Evolutionary conservation across 805 yeast species (phyloP).

Genomic region (Wickerhamomyces kurtzmanii): DNA sequence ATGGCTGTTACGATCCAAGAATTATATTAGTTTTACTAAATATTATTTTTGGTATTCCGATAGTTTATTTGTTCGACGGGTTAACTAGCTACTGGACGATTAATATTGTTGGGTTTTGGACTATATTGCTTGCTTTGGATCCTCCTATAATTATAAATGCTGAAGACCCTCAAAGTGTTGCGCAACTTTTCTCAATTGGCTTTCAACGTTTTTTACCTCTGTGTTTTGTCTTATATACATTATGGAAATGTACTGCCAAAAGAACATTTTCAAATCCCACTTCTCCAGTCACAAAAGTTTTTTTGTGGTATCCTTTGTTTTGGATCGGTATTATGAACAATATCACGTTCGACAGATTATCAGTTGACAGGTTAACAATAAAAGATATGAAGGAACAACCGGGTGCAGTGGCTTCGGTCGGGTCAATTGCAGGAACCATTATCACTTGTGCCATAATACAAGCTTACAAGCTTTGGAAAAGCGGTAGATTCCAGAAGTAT

Average conservation of each 20-base stretch:
- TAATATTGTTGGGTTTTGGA: slow-evolving; percentile 71
- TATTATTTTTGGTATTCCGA: slow-evolving; percentile 50
- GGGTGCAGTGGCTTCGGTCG: slow-evolving; percentile 63
- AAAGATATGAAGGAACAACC: slow-evolving; percentile 66
- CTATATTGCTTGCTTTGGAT: slow-evolving; percentile 63
- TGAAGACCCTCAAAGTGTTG: slow-evolving; percentile 38
- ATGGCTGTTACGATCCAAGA: slow-evolving; percentile 67
- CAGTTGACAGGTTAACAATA: slow-evolving; percentile 74
- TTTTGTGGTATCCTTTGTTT: slow-evolving; percentile 65
- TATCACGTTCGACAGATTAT: slow-evolving; percentile 79
- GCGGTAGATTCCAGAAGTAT: slow-evolving; percentile 58
- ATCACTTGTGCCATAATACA: slow-evolving; percentile 56
- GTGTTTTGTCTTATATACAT: slow-evolving; percentile 56
- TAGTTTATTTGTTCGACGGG: slow-evolving; percentile 40
- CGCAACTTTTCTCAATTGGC: slow-evolving; percentile 59
- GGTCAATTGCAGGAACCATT: slow-evolving; percentile 36
- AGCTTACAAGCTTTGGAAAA: slow-evolving; percentile 70
- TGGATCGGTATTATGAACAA: slow-evolving; percentile 84
- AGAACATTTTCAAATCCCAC: slow-evolving; percentile 35
- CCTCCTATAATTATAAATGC: slow-evolving; percentile 64
- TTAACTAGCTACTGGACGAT: slow-evolving; percentile 51
- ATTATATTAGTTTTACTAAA: slow-evolving; percentile 45
- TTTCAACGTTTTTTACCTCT: slow-evolving; percentile 70
- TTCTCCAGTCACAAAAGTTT: slow-evolving; percentile 26
- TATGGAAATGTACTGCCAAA: slow-evolving; percentile 51